Base-by-base conservation (phyloP, 2,329 filamentous ascomycete genomes). In the Pseudocercospora cruenta region DNA sequence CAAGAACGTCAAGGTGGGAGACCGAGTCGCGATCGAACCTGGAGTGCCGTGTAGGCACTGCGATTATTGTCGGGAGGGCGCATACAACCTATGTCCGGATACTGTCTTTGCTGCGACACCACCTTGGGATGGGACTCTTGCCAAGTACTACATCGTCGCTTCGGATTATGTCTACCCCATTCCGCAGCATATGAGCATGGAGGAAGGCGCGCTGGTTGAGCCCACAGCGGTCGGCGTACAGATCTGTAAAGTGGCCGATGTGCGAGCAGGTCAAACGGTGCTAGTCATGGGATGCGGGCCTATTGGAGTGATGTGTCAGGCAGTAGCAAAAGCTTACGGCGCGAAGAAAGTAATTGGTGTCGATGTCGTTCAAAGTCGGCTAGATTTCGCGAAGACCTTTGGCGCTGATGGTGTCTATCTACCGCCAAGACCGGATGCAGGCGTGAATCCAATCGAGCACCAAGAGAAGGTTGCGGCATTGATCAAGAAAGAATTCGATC, bases 241-340 rank as follows among this genome's bases (percentile, higher is more conserved):
- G 57, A 82, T 83, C 9, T 53, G 58, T 6, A 73, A 77, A 54
- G 78, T 80, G 69, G 80, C 79, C 0, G 70, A 69, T 26, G 72
- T 82, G 33, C 75, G 75, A 71, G 79, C 78, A 0, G 78, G 79
- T 2, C 79, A 82, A 64, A 77, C 72, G 1, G 80, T 83, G 0
- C 77, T 82, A 1, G 79, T 83, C 0, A 82, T 82, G 61, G 81
- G 81, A 12, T 80, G 80, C 9, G 81, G 81, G 0, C 81, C 81
- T 1, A 92, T 97, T 2, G 94, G 94, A 4, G 83, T 97, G 31
- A 85, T 97, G 58, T 96, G 92, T 81, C 91, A 91, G 36, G 92
- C 92, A 4, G 93, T 96, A 1, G 92, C 93, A 9, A 87, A 86
- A 70, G 89, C 91, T 0, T 94, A 91, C 72, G 94, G 94, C 10